Evolutionary conservation across 768 basidiomycete genomes (phyloP), one percentile per base, ranked within the genome.

Genomic region (Russula compacta): DNA sequence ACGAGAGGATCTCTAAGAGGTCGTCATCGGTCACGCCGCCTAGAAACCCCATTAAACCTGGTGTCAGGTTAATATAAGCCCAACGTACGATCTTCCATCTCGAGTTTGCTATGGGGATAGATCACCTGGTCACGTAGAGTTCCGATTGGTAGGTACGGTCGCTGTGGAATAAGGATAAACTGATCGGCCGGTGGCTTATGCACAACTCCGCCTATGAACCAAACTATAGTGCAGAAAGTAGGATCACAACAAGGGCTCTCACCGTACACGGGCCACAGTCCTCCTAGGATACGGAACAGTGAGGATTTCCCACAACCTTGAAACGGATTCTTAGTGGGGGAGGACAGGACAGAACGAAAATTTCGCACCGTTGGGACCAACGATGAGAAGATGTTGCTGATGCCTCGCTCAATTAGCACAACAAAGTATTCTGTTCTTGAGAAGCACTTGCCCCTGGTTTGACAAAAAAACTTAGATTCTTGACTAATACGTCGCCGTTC

Each of bases 71-170:
- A 9, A 38, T 32, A 29, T 11, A 46, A n/a, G 52, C 12, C 24
- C 35, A 12, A 64, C 33, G 59, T 71, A 89, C 91, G 81, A 50
- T 77, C 76, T 65, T 81, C 77, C 93, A 97, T 97, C 56, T 91
- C 83, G 40, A 76, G 77, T 64, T 82, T 82, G 15, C 84, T 86
- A 72, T 98, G 89, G 6, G 95, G 95, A 71, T 99, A 99, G 53
- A 92, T 97, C 66, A 99, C 83, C 72, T 99, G 95, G 70, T 99
- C 95, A 14, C 95, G 84, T 2, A 99, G 81, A 0, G 93, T 98
- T 6, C 95, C 95, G 19, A 91, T 78, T 1, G 88, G 90, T n/a
- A 98, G 80, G 72, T 98, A 98, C 2, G 95, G 95, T 39, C 95
- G 80, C 72, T 99, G 95, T 21, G 95, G 95, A 60, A 99, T 95